A percentile compares a stretch with the other conserved stretches of the same genome.
Conservation (phyloP, 495 filamentous ascomycete genomes). For the Talaromyces borbonicus region DNA sequence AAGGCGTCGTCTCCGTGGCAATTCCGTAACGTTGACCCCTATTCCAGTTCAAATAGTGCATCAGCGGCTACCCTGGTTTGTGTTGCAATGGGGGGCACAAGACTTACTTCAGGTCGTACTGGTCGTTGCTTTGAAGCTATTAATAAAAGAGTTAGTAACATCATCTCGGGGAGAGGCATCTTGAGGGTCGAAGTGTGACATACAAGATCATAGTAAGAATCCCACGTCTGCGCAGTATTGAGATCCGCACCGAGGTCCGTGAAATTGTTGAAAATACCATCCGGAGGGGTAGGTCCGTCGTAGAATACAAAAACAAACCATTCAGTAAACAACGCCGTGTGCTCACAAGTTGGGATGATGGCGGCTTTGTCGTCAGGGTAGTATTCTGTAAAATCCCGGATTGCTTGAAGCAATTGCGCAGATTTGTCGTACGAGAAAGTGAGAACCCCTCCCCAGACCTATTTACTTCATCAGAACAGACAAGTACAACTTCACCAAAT, state of each 20-base stretch:
- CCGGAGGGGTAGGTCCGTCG: constrained; percentile 45
- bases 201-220: constrained; percentile 42
- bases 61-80: neutral
- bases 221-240: constrained; percentile 40
- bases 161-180: too few relatives aligned
- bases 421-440: constrained; percentile 35
- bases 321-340: constrained; percentile 38
- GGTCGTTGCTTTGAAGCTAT: constrained; percentile 28
- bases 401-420: constrained; percentile 30
- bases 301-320: constrained; percentile 58
- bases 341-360: constrained; percentile 45
- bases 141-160: constrained; percentile 1
- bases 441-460: constrained; percentile 46
- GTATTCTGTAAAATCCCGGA: constrained; percentile 43
- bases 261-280: constrained; percentile 47
- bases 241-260: constrained; percentile 33
- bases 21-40: constrained; percentile 44
- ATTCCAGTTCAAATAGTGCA: constrained; percentile 7
- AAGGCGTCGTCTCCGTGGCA: constrained; percentile 46
- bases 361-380: constrained; percentile 42
- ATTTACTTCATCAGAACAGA: neutral
- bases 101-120: constrained; percentile 28
- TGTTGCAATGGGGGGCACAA: neutral
- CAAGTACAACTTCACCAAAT: too few relatives aligned
- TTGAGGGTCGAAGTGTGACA: too few relatives aligned